These are phyloP conservation scores for Zanthoxylum bungeanum DNA, from an alignment of 345 rosid genomes.

Conservation along the genomic window DNA sequence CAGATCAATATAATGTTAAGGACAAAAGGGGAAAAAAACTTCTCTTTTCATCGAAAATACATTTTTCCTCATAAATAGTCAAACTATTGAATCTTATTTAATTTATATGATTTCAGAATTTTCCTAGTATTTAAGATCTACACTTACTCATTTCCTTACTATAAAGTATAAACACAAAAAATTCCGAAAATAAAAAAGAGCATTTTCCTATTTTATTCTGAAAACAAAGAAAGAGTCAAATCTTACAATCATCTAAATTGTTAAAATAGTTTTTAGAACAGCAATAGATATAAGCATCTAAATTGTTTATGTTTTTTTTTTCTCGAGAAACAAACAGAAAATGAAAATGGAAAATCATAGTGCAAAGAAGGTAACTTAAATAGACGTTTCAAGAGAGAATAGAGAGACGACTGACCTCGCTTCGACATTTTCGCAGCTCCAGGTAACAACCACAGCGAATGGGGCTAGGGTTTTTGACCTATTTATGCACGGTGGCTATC, in stretches of 20 bases:
- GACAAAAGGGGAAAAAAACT: neutral
- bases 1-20: neutral
- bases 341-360: neutral
- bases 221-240: neutral
- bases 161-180: neutral
- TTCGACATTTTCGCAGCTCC: conserved; percentile 76
- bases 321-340: neutral
- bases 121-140: neutral
- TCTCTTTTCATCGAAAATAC: neutral
- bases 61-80: neutral
- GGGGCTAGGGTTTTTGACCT: conserved; percentile 15
- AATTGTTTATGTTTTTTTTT: neutral
- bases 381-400: neutral
- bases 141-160: too few relatives aligned
- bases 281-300: neutral
- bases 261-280: too few relatives aligned
- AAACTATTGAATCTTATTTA: neutral
- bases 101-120: neutral
- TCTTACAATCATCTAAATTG: neutral
- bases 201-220: neutral
- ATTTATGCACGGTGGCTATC: conserved; percentile 15
- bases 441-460: neutral
- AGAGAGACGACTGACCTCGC: conserved; percentile 50
- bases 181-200: neutral
- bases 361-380: neutral